Evolutionary conservation across 768 basidiomycete genomes (phyloP), one percentile per base, ranked within the genome.

Genomic region (Russula foetens): DNA sequence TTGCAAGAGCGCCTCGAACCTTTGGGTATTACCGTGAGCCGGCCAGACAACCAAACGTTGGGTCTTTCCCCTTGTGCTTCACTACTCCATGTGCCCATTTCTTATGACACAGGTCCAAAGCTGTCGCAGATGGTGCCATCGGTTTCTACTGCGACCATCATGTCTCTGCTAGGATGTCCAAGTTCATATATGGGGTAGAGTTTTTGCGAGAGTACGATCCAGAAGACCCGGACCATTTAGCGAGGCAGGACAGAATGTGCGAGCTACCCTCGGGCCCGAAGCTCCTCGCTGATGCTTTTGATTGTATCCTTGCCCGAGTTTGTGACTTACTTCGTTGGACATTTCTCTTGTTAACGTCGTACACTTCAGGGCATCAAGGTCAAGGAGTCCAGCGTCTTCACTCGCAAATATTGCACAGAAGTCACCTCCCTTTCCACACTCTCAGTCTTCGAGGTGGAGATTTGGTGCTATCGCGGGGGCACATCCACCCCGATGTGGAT

Each of bases 101-200:
- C 53, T 64, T 38, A 65, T 49, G 9, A 19, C 29, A 66, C 64
- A 90, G 88, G 15, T 90, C 90, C 19, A 92, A 92, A 71, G 89
- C 90, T 4, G 88, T 90, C 7, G 88, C 90, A 31, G 88, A 92
- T 63, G 89, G 90, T 26, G 88, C 88, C 1, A 82, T 91, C 63
- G 88, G 88, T 29, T 92, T 90, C 71, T 90, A 89, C 71, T 87
- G 85, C 65, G 89, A 90, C 67, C 90, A 90, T 63, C 85, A 90
- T 66, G 90, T 92, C 57, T 86, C 86, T 5, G 86, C 89, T 24
- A 81, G 89, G 46, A 83, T 90, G 75, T 86, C 87, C 31, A 88
- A 79, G 69, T 90, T 68, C 68, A 84, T 89, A 82, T 92, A 90
- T 68, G 89, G 89, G 17, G 89, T 90, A 48, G 88, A 90, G 70